These are phyloP conservation scores for Triticum aestivum DNA, from an alignment of 176 grass and related monocot genomes.

Conservation along the genomic window IWGSC_CS_RefSeq_v2.1 NC_057803.1:634199942-634200441, in stretches of 20 bases:
- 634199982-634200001: not conserved
- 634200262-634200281: slow-evolving; percentile 72
- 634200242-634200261: slow-evolving; percentile 89
- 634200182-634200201: slow-evolving; percentile 1
- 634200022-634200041: not conserved
- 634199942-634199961: not conserved
- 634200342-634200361: slow-evolving; percentile 66
- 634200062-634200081: slow-evolving; percentile 77
- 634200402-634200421: not conserved
- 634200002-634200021: not conserved
- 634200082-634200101: slow-evolving; percentile 74
- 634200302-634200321: slow-evolving; percentile 79
- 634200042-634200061: slow-evolving; percentile 53
- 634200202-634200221: not conserved
- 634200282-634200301: slow-evolving; percentile 82
- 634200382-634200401: not conserved
- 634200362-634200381: slow-evolving; percentile 47
- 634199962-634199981: not conserved
- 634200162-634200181: not conserved
- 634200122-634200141: slow-evolving; percentile 22
- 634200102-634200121: slow-evolving; percentile 78
- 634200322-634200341: slow-evolving; percentile 78
- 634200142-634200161: not conserved
- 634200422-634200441: not conserved
- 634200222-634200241: slow-evolving; percentile 66